Percentiles rank a stretch among this genome's conserved stretches.
phyloP scores from a whole-genome alignment of 2,329 filamentous ascomycete genomes.

The Aaosphaeria arxii region DNA sequence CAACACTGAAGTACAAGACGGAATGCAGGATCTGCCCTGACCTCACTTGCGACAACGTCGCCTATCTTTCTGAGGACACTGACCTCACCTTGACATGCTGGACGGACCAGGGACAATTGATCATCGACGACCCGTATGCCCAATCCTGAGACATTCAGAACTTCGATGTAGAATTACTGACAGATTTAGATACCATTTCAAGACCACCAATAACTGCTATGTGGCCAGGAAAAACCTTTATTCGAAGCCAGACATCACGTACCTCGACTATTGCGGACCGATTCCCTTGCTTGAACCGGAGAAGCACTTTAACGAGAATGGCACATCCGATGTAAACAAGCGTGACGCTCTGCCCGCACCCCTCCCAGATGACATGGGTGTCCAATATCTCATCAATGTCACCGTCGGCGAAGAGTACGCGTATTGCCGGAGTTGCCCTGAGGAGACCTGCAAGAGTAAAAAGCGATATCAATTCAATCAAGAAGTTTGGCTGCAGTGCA shows the following conservation, averaged over 20 bases:
- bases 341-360: constrained; percentile 6
- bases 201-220: constrained; percentile 32
- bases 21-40: constrained; percentile 24
- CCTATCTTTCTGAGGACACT: constrained; percentile 22
- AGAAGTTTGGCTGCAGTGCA: constrained; percentile 25
- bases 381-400: constrained; percentile 24
- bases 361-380: constrained; percentile 1
- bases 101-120: constrained; percentile 17
- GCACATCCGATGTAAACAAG: constrained; percentile 17
- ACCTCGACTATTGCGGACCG: constrained; percentile 26
- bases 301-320: constrained; percentile 20
- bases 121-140: constrained; percentile 26
- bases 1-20: constrained; percentile 23
- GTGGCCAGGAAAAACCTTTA: constrained; percentile 23
- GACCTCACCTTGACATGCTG: constrained; percentile 28
- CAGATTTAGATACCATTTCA: constrained; percentile 19
- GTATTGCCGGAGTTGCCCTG: constrained; percentile 17
- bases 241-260: constrained; percentile 17
- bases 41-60: constrained; percentile 16
- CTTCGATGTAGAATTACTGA: background rate
- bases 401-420: constrained; percentile 28
- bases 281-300: constrained; percentile 21
- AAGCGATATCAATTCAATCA: constrained; percentile 19
- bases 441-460: constrained; percentile 9
- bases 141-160: background rate